Evolutionary conservation across 1,284 basidiomycete species (phyloP), one percentile per base, ranked within the genome.

Genomic region (Phellopilus nigrolimitatus): DNA sequence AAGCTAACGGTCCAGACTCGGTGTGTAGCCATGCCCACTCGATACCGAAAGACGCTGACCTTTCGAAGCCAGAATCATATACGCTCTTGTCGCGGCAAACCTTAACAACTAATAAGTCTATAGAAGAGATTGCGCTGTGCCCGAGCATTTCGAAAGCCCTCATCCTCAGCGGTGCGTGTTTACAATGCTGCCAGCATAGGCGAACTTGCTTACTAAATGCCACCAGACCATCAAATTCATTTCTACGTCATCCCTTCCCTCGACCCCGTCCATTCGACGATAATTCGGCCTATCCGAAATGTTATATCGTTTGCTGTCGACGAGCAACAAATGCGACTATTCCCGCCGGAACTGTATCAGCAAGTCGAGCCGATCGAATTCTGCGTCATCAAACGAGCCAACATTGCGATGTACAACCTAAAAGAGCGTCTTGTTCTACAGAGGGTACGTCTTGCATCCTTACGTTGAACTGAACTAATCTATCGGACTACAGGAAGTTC

Each of bases 241-340:
- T 84, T 94, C 60, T 89, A 91, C 59, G 76, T 80, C 0, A 70
- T 94, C 1, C 92, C 92, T 0, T 78, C 81, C 2, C 76, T 95
- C 21, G 88, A 93, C 55, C 77, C 80, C 0, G 72, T 91, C 0
- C 75, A 82, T 7, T 69, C 68, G 0, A 68, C 67, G 8, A 62
- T 68, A 8, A 83, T 90, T 57, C 84, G 85, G 53, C 84, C 90
- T 1, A 75, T 95, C 24, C 78, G 91, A 36, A 84, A 91, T 50
- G 86, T 91, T 3, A 69, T 88, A 13, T 74, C 83, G 0, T 81
- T 95, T 54, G 82, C 88, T 0, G 80, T 94, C 1, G 91, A 97
- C 62, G 82, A 93, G 44, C 74, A 82, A 41, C 86, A 90, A 54
- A 72, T 89, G 43, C 72, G 70, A 27, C 75, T 82, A 12, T 73